phyloP scores from a whole-genome alignment of 345 rosid genomes.

The Populus nigra region DNA sequence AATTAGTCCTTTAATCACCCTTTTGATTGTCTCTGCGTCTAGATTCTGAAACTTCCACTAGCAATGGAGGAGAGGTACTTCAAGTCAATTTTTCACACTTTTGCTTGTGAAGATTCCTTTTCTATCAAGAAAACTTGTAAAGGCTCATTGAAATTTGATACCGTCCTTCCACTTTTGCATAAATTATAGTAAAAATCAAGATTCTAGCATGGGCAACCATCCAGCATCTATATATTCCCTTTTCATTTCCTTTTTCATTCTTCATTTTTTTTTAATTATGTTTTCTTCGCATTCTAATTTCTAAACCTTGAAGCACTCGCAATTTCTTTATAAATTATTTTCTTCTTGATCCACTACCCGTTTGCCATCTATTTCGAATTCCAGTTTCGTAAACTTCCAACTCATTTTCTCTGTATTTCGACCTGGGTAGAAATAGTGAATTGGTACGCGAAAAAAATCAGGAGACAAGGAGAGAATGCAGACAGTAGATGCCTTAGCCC shows the following conservation, averaged over 20 bases:
- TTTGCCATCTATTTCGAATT: background rate
- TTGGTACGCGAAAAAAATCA: background rate
- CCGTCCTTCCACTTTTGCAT: too few species aligned
- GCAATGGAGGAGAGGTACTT: background rate
- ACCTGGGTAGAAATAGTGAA: background rate
- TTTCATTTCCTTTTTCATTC: too few species aligned
- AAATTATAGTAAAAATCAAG: too few species aligned
- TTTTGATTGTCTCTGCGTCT: background rate
- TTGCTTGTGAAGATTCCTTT: background rate
- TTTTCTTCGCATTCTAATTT: background rate
- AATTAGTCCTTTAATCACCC: background rate
- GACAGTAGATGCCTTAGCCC: slow-evolving; percentile 8
- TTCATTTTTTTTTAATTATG: too few species aligned
- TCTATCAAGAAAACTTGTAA: too few species aligned
- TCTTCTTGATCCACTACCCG: background rate
- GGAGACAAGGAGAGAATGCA: background rate
- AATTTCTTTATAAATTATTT: too few species aligned
- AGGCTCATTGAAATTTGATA: too few species aligned
- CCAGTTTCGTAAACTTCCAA: background rate
- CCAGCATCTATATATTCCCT: too few species aligned
- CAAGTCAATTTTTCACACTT: background rate
- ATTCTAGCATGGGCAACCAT: too few species aligned
- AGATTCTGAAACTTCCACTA: background rate
- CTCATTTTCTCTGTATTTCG: background rate
- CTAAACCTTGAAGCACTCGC: background rate